A percentile compares a stretch with the other conserved stretches of the same genome.
Evolutionary conservation across 257 asterid genomes (phyloP).

Genomic region (Ehretia macrophylla): DNA sequence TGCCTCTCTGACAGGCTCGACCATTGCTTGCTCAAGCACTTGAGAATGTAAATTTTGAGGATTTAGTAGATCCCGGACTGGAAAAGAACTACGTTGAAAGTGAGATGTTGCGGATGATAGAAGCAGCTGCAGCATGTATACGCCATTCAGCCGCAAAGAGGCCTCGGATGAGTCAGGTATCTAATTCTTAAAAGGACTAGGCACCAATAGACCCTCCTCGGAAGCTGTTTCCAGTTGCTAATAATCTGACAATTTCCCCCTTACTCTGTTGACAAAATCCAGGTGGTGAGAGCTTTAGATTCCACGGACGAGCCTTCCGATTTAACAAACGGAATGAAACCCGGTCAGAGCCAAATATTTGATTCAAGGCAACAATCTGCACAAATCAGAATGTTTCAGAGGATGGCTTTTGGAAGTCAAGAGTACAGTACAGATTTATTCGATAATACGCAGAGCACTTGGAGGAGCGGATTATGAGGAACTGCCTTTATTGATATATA

Average conservation of each 20-base stretch:
- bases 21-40: constrained; percentile 72
- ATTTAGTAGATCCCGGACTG: constrained; percentile 53
- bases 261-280: constrained; percentile 7
- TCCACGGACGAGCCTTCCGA: constrained; percentile 68
- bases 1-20: constrained; percentile 53
- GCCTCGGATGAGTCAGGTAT: constrained; percentile 79
- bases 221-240: not conserved
- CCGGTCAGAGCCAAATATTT: constrained; percentile 78
- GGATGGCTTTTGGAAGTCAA: constrained; percentile 91
- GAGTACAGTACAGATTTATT: constrained; percentile 54
- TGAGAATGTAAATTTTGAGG: constrained; percentile 52
- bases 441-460: constrained; percentile 54
- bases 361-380: constrained; percentile 80
- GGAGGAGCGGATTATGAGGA: constrained; percentile 26
- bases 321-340: constrained; percentile 76
- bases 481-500: not conserved
- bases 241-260: not conserved
- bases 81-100: constrained; percentile 43
- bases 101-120: constrained; percentile 81
- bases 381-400: constrained; percentile 79
- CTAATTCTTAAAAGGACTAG: not conserved
- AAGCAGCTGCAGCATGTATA: constrained; percentile 91
- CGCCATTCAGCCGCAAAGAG: constrained; percentile 77
- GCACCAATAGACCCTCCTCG: not conserved
- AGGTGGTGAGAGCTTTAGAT: constrained; percentile 83